Evolutionary conservation across 1,284 basidiomycete species (phyloP).

Genomic region (Cutaneotrichosporon dermatis): DNA sequence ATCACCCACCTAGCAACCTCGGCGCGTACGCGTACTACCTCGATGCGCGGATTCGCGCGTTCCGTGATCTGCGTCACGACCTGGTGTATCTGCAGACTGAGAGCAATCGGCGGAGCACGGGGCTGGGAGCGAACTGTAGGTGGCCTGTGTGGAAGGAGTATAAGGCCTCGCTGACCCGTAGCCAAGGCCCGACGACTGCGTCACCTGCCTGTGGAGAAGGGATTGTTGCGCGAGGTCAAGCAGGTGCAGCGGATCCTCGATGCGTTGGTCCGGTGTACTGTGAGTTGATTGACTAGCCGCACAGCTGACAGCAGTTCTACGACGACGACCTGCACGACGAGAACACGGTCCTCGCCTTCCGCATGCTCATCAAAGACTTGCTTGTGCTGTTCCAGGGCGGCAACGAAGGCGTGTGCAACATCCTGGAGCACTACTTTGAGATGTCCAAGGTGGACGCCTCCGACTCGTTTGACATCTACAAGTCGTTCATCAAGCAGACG

Average conservation of each 20-base stretch:
- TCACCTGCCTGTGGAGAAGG: constrained; percentile 92
- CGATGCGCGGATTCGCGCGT: constrained; percentile 82
- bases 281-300: constrained; percentile 35
- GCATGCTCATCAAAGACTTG: constrained; percentile 96
- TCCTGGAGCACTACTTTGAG: constrained; percentile 96
- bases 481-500: constrained; percentile 90
- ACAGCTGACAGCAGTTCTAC: constrained; percentile 61
- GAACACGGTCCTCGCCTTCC: constrained; percentile 78
- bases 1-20: constrained; percentile 77
- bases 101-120: constrained; percentile 63
- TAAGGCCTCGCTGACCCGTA: constrained; percentile 3
- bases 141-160: not conserved
- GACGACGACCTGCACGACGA: constrained; percentile 89
- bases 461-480: constrained; percentile 82
- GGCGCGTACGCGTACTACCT: constrained; percentile 84
- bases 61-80: constrained; percentile 87
- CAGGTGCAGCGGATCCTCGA: constrained; percentile 86
- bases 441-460: constrained; percentile 91
- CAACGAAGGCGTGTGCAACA: constrained; percentile 97
- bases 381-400: constrained; percentile 92
- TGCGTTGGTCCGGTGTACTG: constrained; percentile 68
- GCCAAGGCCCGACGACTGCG: constrained; percentile 65
- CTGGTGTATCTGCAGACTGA: constrained; percentile 85
- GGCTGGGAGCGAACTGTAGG: constrained; percentile 43
- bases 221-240: constrained; percentile 85